phyloP scores from a whole-genome alignment of 371 early-diverging fungal genomes.

The Dichotomocladium elegans region DNA sequence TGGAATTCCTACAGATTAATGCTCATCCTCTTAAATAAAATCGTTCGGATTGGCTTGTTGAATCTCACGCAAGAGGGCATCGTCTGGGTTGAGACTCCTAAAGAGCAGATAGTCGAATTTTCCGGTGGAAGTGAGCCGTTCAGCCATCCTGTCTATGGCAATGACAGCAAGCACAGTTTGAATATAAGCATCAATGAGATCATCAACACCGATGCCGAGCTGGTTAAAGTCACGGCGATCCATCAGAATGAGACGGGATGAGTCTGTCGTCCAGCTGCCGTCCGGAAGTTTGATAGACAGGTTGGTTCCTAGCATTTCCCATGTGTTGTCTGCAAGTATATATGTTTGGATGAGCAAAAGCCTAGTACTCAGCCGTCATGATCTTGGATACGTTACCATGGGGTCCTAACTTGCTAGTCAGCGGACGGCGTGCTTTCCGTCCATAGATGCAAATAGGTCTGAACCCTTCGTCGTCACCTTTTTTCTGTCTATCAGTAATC shows the following conservation, averaged over 20 bases:
- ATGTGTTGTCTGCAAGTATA: conserved; percentile 44
- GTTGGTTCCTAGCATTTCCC: conserved; percentile 96
- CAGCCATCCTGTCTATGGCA: conserved; percentile 88
- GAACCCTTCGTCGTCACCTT: conserved; percentile 67
- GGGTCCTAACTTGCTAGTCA: conserved; percentile 59
- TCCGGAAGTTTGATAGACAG: conserved; percentile 76
- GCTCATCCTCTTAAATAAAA: no score
- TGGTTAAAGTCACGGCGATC: conserved; percentile 93
- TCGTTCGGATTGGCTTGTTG: conserved; percentile 37
- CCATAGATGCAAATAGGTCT: conserved; percentile 87
- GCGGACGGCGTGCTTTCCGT: conserved; percentile 77
- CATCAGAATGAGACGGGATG: conserved; percentile 83
- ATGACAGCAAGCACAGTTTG: conserved; percentile 88
- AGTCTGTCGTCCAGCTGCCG: conserved; percentile 85
- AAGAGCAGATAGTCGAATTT: conserved; percentile 80
- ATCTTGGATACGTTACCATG: conserved; percentile 37
- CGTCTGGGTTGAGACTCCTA: conserved; percentile 84
- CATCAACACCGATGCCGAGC: conserved; percentile 87
- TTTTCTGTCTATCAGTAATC: background rate
- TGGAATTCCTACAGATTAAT: no score
- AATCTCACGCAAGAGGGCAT: conserved; percentile 75
- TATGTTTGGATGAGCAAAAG: background rate
- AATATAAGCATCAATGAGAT: conserved; percentile 91
- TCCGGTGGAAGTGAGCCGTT: conserved; percentile 62
- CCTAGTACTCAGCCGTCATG: background rate